Conservation (phyloP, 345 rosid genomes). For the Salix suchowensis region DNA sequence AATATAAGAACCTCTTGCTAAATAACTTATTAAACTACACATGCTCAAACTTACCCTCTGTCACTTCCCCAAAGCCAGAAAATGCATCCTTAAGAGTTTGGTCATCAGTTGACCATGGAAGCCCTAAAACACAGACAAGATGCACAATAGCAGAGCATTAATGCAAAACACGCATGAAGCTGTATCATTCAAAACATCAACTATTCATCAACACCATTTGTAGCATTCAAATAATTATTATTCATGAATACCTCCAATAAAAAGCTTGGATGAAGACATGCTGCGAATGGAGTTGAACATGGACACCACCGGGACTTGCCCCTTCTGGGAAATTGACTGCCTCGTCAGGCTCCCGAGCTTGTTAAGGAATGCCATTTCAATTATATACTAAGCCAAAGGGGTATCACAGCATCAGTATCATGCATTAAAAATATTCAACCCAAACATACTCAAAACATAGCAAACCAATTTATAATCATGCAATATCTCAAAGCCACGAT, state of each 20-base stretch:
- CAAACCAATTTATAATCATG: too few species aligned
- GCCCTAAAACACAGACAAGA: constrained; percentile 16
- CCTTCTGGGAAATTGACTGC: constrained; percentile 27
- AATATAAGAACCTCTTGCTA: neutral
- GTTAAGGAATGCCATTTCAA: neutral
- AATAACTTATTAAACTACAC: too few species aligned
- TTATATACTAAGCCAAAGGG: neutral
- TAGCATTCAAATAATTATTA: neutral
- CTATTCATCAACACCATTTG: too few species aligned
- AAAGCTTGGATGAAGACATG: constrained; percentile 56
- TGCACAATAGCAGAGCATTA: neutral
- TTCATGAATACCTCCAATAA: constrained; percentile 53
- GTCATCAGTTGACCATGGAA: constrained; percentile 33
- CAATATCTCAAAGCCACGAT: neutral
- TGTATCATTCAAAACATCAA: neutral
- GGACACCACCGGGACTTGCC: constrained; percentile 38
- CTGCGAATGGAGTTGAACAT: constrained; percentile 56
- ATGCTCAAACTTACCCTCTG: constrained; percentile 22
- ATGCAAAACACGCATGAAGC: neutral
- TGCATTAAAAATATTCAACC: neutral
- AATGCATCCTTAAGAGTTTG: constrained; percentile 40
- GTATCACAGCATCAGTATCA: neutral
- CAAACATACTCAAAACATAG: neutral
- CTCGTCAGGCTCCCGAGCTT: too few species aligned
- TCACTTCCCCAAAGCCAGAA: constrained; percentile 36